A percentile compares a stretch with the other conserved stretches of the same genome.
phyloP scores from a whole-genome alignment of 768 basidiomycete genomes.

The Asterophora lycoperdoides region DNA sequence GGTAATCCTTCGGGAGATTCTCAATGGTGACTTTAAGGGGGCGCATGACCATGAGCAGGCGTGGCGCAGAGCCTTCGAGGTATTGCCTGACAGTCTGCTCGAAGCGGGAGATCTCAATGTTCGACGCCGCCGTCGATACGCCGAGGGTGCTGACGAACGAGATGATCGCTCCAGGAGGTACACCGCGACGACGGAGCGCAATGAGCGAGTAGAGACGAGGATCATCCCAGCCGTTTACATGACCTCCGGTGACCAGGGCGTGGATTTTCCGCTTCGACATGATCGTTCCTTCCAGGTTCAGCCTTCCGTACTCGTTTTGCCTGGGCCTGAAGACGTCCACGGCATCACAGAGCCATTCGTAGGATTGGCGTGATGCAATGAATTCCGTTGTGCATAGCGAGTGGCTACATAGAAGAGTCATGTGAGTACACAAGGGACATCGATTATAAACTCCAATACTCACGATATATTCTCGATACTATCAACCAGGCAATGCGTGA shows the following conservation, averaged over 20 bases:
- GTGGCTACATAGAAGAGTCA: slow-evolving; percentile 56
- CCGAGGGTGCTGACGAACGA: slow-evolving; percentile 94
- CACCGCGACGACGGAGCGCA: slow-evolving; percentile 88
- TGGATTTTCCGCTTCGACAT: slow-evolving; percentile 96
- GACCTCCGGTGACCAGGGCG: slow-evolving; percentile 76
- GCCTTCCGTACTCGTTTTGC: slow-evolving; percentile 94
- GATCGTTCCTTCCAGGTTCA: slow-evolving; percentile 91
- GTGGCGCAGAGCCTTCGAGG: slow-evolving; percentile 82
- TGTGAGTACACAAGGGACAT: background rate
- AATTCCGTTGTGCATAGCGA: slow-evolving; percentile 97
- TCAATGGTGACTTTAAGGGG: slow-evolving; percentile 91
- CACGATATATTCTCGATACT: slow-evolving; percentile 99
- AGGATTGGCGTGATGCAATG: slow-evolving; percentile 91
- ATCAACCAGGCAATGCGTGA: slow-evolving; percentile 97
- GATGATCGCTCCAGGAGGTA: slow-evolving; percentile 94
- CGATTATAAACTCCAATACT: slow-evolving; percentile 30
- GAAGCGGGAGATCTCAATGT: slow-evolving; percentile 85
- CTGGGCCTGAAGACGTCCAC: slow-evolving; percentile 96
- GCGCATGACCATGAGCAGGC: slow-evolving; percentile 85
- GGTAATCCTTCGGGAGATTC: slow-evolving; percentile 84
- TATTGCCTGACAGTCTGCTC: slow-evolving; percentile 86
- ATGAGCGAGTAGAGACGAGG: slow-evolving; percentile 96
- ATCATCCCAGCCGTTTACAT: slow-evolving; percentile 95
- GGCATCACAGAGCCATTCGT: slow-evolving; percentile 98
- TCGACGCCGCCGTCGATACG: slow-evolving; percentile 79